These are phyloP conservation scores for Colletotrichum incanum DNA, from an alignment of 2,329 filamentous ascomycete species.

Conservation along the genomic window DNA sequence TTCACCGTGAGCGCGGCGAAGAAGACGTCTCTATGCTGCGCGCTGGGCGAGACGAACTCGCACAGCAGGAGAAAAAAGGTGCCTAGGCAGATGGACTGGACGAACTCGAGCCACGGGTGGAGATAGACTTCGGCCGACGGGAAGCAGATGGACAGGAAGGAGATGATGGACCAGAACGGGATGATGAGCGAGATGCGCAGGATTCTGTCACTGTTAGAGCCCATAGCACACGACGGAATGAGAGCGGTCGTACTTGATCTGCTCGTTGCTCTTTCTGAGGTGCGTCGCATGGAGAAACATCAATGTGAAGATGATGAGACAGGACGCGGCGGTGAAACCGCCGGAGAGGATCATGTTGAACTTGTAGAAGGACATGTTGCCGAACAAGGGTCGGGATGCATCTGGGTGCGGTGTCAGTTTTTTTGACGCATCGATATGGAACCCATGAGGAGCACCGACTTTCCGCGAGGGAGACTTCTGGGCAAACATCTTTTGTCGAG, in stretches of 20 bases:
- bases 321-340: conserved; percentile 51
- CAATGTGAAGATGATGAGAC: conserved; percentile 49
- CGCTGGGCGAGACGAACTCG: conserved; percentile 57
- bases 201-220: conserved; percentile 49
- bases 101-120: conserved; percentile 55
- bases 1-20: conserved; percentile 54
- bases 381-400: conserved; percentile 24
- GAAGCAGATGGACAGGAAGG: conserved; percentile 56
- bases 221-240: neutral
- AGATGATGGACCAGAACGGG: conserved; percentile 57
- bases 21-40: conserved; percentile 53
- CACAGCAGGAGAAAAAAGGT: conserved; percentile 62
- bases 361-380: conserved; percentile 38
- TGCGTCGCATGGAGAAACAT: conserved; percentile 56
- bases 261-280: conserved; percentile 58
- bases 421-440: neutral
- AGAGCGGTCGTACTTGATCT: conserved; percentile 53
- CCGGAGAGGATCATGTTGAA: conserved; percentile 57
- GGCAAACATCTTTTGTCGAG: conserved; percentile 18
- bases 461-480: conserved; percentile 24
- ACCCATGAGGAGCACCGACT: neutral
- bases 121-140: conserved; percentile 58
- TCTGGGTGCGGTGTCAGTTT: neutral
- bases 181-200: conserved; percentile 57
- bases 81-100: conserved; percentile 59